Base-by-base conservation (phyloP, 208 protist species). In the Leishmania tropica region DNA sequence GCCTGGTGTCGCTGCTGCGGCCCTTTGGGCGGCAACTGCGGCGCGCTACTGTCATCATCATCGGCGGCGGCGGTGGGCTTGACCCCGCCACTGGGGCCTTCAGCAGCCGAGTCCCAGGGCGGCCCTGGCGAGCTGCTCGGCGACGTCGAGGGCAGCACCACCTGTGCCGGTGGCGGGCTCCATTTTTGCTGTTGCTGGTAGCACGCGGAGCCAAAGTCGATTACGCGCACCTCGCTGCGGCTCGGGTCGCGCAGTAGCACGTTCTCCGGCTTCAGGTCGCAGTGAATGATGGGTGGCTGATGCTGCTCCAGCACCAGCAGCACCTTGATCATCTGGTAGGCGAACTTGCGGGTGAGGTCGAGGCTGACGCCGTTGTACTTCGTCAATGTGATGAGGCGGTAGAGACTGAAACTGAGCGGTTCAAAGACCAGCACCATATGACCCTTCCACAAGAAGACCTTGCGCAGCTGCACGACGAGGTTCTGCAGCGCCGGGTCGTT, bases 161-260 rank as follows among this genome's bases (percentile, higher is more conserved):
- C 80, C 53, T 73, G 84, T 28, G 81, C 47, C 53, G 84, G 76
- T 31, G 84, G 84, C 3, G 76, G 79, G 10, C 13, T 76, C 84
- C 81, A 88, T 54, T 78, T 28, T 11, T 67, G 11, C 48, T 79
- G 72, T 47, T 82, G 81, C 84, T 94, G 81, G 81, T 96, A 98
- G 83, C 98, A 99, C n/a, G 97, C 92, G 42, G 92, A 98, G 48
- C 99, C 99, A 91, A 99, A 99, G 87, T 99, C 99, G 76, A 99
- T 99, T 0, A 98, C 85, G 37, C 90, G 91, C 83, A 99, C 99
- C 15, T 89, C 95, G 71, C 88, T 98, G 8, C 97, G 86, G 58
- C 94, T 97, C n/a, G 88, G 92, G 79, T 97, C 81, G 35, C 87
- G 86, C 78, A 99, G 89, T 40, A 99, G 89, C 53, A 99, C 94